Conservation (phyloP, 352 stramenopile species). For the Phytophthora rubi region DNA sequence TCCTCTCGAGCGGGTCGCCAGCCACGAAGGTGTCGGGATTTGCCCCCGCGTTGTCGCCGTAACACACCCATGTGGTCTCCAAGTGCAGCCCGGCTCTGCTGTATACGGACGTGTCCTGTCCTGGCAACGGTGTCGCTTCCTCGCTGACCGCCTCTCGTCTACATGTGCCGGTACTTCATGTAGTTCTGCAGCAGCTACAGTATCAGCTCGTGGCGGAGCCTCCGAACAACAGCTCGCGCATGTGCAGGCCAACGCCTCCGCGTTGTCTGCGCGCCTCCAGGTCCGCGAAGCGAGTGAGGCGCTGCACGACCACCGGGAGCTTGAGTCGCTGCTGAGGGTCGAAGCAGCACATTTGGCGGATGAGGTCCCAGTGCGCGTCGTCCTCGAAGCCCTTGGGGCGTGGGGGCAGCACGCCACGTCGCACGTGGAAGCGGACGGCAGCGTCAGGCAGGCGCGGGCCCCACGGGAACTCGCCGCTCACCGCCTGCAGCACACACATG, state of each 20-base stretch:
- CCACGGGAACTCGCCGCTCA: slow-evolving; percentile 38
- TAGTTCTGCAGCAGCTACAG: neutral
- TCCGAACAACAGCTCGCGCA: slow-evolving; percentile 36
- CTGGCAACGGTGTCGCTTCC: slow-evolving; percentile 15
- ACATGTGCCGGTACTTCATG: neutral
- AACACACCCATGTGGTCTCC: slow-evolving; percentile 33
- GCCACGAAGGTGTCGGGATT: slow-evolving; percentile 28
- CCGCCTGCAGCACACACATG: slow-evolving; percentile 44
- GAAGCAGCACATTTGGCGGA: slow-evolving; percentile 43
- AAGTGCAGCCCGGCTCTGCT: slow-evolving; percentile 22
- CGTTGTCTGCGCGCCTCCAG: slow-evolving; percentile 31
- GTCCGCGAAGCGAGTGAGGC: slow-evolving; percentile 37
- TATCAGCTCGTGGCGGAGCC: slow-evolving; percentile 26
- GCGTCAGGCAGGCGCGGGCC: slow-evolving; percentile 33
- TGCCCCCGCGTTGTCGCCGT: slow-evolving; percentile 28
- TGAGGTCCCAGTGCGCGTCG: slow-evolving; percentile 35
- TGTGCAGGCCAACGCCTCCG: slow-evolving; percentile 22
- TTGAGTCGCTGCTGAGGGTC: slow-evolving; percentile 37
- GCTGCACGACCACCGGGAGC: slow-evolving; percentile 40
- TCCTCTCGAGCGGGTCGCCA: slow-evolving; percentile 10
- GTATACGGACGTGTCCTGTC: neutral
- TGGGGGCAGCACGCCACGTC: slow-evolving; percentile 29
- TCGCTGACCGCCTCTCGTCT: neutral
- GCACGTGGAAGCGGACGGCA: slow-evolving; percentile 40
- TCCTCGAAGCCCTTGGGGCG: slow-evolving; percentile 33